Evolutionary conservation across 2,329 filamentous ascomycete genomes (phyloP).

Genomic region (Dactylonectria macrodidyma): DNA sequence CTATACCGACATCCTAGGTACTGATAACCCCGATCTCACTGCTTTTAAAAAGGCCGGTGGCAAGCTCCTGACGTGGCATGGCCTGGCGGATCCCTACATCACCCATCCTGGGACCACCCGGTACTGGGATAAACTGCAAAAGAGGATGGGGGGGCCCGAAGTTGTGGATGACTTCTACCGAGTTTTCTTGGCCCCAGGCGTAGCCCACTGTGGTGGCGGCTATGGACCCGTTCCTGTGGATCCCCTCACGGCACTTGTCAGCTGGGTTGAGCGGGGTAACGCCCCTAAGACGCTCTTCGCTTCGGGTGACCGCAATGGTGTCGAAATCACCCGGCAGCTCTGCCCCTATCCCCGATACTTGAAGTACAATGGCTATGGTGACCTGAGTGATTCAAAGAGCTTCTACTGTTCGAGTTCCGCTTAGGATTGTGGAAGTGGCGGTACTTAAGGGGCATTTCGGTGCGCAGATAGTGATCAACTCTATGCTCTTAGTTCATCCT

Average conservation of each 20-base stretch:
- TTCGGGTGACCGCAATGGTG: too few relatives aligned
- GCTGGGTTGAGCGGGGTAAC: slow-evolving; percentile 10
- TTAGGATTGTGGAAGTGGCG: too few relatives aligned
- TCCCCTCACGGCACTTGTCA: neutral
- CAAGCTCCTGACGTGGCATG: slow-evolving; percentile 16
- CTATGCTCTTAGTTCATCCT: too few relatives aligned
- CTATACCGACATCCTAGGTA: neutral
- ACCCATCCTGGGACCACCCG: slow-evolving; percentile 3
- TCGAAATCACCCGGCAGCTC: too few relatives aligned
- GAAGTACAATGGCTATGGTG: too few relatives aligned
- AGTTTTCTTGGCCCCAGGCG: slow-evolving; percentile 11
- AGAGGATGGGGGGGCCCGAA: neutral
- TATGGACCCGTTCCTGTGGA: slow-evolving; percentile 11
- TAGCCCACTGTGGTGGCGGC: slow-evolving; percentile 10
- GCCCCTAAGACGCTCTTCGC: neutral
- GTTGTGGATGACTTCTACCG: slow-evolving; percentile 9
- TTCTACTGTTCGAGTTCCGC: too few relatives aligned
- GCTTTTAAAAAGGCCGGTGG: slow-evolving; percentile 6
- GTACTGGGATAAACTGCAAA: neutral
- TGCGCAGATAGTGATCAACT: too few relatives aligned
- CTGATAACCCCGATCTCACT: slow-evolving; percentile 1
- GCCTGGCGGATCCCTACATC: slow-evolving; percentile 12
- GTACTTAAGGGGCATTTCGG: too few relatives aligned
- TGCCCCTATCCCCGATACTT: too few relatives aligned
- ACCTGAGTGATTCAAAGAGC: too few relatives aligned